Base-by-base conservation (phyloP, 441 rosid genomes). In the Cnidoscolus chayamansa region DNA sequence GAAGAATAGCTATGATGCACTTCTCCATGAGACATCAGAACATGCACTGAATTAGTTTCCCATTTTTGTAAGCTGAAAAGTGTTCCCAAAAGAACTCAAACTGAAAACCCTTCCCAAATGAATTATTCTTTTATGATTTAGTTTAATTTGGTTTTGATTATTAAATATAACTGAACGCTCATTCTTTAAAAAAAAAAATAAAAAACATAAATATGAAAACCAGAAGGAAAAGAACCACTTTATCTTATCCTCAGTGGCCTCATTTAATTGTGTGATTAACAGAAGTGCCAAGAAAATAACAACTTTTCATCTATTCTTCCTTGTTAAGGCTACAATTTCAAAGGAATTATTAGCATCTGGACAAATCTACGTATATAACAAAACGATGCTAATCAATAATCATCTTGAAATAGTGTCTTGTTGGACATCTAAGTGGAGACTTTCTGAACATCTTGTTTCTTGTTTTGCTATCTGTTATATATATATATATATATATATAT, bases 1-100 rank as follows among this genome's bases (percentile, higher is more conserved):
- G 82, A 89, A 82, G 84, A 82, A 84, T 69, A 74, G 40, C 13
- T 66, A n/a, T 0, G 69, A 76, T 58, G 77, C 2, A 16, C 67
- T 25, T 8, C 72, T 77, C 55, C 70, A 48, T 4, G 74, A 79
- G 65, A 65, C 61, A 31, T 71, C 72, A 15, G 13, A 11, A 25
- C 25, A 25, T 25, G 25, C 25, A 25, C 25, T 67, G 10, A 77
- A 69, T 79, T 83, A 77, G 74, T 25, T 25, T 25, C 40, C 61
- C 48, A 17, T 37, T 16, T 65, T 30, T 25, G 25, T 25, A 25
- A 25, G 25, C 25, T 25, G 25, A 25, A 25, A 25, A 25, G 25
- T 25, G 25, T 25, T 25, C 25, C 25, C 25, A 35, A 35, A 35
- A 35, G 4, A 35, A 35, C 37, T 35, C 37, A 35, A 35, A 35